Evolutionary conservation across 768 basidiomycete species (phyloP).

Genomic region (Boletus vinaceobasis): DNA sequence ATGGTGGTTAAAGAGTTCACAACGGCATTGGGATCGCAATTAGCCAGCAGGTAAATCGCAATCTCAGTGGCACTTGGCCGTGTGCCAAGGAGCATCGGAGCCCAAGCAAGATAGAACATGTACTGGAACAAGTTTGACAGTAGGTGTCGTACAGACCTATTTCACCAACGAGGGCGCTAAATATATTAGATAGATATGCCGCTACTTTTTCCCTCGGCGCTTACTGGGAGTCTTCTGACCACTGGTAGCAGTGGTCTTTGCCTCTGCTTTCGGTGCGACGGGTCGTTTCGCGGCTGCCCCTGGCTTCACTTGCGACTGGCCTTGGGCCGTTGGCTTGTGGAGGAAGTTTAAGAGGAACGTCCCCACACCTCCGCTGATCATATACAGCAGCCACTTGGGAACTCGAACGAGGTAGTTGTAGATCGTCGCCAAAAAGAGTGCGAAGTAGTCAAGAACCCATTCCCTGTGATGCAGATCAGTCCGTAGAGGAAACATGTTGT

Average conservation of each 20-base stretch:
- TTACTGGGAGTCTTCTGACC: conserved; percentile 23
- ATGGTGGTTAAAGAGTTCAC: too few relatives aligned
- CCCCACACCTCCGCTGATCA: conserved; percentile 61
- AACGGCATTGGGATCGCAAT: neutral
- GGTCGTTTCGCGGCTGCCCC: conserved; percentile 2
- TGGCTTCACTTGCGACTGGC: conserved; percentile 3
- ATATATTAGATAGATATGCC: neutral
- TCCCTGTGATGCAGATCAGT: conserved; percentile 46
- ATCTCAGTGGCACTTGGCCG: neutral
- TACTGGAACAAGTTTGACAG: neutral
- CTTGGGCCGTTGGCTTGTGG: conserved; percentile 38
- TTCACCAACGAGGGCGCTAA: neutral
- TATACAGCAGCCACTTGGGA: conserved; percentile 71
- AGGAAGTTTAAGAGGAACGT: conserved; percentile 66
- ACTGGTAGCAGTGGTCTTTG: conserved; percentile 14
- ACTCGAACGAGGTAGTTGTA: conserved; percentile 53
- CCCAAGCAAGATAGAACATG: neutral
- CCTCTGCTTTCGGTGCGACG: conserved; percentile 2
- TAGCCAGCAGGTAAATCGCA: neutral
- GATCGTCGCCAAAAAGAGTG: conserved; percentile 42
- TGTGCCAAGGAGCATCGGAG: neutral
- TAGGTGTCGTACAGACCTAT: neutral
- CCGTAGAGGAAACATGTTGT: neutral
- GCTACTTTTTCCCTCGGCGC: conserved; percentile 28
- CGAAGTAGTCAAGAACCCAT: conserved; percentile 60